phyloP scores from a whole-genome alignment of 768 basidiomycete genomes.

The Lactarius akahatsu region DNA sequence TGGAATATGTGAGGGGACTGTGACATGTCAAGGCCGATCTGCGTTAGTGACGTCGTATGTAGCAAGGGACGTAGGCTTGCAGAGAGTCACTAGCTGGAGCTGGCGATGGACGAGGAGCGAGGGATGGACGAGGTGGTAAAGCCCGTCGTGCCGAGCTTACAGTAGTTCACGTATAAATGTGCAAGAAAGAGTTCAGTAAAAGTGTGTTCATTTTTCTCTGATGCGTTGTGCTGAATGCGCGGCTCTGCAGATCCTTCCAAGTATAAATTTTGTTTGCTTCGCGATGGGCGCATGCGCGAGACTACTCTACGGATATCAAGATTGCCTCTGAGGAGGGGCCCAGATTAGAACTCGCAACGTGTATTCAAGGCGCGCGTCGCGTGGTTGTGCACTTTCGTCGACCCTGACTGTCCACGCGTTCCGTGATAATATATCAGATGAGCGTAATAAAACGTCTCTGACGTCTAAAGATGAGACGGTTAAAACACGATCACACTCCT shows the following conservation, averaged over 20 bases:
- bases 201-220: conserved; percentile 46
- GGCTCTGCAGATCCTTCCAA: conserved; percentile 57
- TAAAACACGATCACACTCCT: no score
- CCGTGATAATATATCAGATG: no score
- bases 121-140: conserved; percentile 71
- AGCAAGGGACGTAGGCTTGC: no score
- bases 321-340: conserved; percentile 64
- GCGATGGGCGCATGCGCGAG: background rate
- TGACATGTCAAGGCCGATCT: no score
- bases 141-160: conserved; percentile 71
- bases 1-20: no score
- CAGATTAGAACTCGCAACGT: conserved; percentile 46
- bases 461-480: no score
- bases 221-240: conserved; percentile 11
- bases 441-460: no score
- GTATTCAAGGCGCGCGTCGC: no score
- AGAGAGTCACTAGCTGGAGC: conserved; percentile 66
- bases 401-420: no score
- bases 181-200: conserved; percentile 82
- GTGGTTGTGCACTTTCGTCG: no score
- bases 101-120: conserved; percentile 69
- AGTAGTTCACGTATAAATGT: conserved; percentile 70
- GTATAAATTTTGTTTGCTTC: conserved; percentile 44
- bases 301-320: conserved; percentile 62
- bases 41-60: no score